Evolutionary conservation across 805 yeast genomes (phyloP).

Genomic region (Candida sonorensis): DNA sequence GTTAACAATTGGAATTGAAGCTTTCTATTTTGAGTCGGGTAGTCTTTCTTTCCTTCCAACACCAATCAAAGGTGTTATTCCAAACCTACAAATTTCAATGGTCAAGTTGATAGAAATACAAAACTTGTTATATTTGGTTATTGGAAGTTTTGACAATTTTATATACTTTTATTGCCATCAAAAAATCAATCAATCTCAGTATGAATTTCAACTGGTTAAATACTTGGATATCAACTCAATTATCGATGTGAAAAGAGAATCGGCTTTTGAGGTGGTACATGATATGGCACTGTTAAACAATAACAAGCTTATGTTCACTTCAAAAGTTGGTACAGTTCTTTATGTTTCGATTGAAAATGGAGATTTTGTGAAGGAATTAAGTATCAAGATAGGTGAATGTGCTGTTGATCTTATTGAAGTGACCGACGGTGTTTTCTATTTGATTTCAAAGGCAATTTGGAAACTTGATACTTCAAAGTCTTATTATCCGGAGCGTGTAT

Average conservation of each 20-base stretch:
- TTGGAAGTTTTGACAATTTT: constrained; percentile 14
- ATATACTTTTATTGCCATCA: too few relatives aligned
- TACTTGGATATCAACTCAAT: constrained; percentile 3
- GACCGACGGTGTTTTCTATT: constrained; percentile 5
- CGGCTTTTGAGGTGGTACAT: constrained; percentile 7
- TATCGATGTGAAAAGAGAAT: not conserved
- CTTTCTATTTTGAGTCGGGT: constrained; percentile 3
- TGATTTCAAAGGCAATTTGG: constrained; percentile 23
- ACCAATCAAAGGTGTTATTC: constrained; percentile 5
- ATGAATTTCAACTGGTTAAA: constrained; percentile 1
- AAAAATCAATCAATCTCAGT: too few relatives aligned
- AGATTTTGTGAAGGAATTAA: not conserved
- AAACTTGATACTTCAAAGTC: constrained; percentile 18
- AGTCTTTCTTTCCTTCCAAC: not conserved
- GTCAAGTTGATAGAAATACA: constrained; percentile 4
- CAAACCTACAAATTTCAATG: constrained; percentile 12
- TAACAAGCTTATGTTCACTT: constrained; percentile 11
- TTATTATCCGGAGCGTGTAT: constrained; percentile 19
- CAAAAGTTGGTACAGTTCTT: constrained; percentile 18
- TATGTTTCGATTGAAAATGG: not conserved
- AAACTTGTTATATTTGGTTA: constrained; percentile 4
- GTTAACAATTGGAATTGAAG: constrained; percentile 9
- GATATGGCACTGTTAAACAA: constrained; percentile 2
- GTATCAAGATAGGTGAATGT: constrained; percentile 13
- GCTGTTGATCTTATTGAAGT: constrained; percentile 13